Base-by-base conservation (phyloP, 768 basidiomycete species). In the Leccinum aurantiacum region DNA sequence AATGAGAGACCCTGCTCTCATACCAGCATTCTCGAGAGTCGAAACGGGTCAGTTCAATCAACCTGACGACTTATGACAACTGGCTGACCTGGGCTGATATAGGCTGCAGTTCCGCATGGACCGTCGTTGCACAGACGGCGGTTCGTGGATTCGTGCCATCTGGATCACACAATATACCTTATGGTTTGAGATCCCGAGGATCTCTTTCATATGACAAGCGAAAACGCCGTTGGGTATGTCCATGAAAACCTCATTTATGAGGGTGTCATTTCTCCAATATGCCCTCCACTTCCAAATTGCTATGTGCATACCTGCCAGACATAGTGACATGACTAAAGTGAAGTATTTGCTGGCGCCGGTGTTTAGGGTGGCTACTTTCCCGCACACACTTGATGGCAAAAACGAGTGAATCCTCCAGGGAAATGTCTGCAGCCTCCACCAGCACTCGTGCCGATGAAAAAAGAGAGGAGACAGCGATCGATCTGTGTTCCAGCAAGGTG, bases 321-420 rank as follows among this genome's bases (percentile, higher is more conserved):
- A 83, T 47, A 82, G 76, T 60, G 88, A 86, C 56, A 88, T 73
- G 49, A 89, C 81, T 31, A 0, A 31, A 10, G 7, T 27, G 27
- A 8, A 27, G 27, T 27, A 22, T 22, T 72, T 93, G 91, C 67
- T 84, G 85, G 52, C 77, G 67, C 35, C 80, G 81, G 61, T 85
- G 81, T 53, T 78, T 75, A 49, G 82, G 79, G 58, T 80, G 71
- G 25, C 75, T 22, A 22, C 22, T 22, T 22, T 22, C 22, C 22
- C 79, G 78, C 35, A 91, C 76, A 69, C 90, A 91, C 74, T 94
- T 94, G 74, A 93, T 83, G 41, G 91, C 90, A 62, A 82, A 85
- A 67, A 77, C 79, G 54, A 71, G 63, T 44, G 78, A 71, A 25
- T 65, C 67, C 31, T 74, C 68, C 54, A 76, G 77, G 33, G 71